Percentiles rank a stretch among this genome's conserved stretches.
These are phyloP conservation scores for Colletotrichum simmondsii DNA, from an alignment of 2,329 filamentous ascomycete species.

Conservation along the genomic window DNA sequence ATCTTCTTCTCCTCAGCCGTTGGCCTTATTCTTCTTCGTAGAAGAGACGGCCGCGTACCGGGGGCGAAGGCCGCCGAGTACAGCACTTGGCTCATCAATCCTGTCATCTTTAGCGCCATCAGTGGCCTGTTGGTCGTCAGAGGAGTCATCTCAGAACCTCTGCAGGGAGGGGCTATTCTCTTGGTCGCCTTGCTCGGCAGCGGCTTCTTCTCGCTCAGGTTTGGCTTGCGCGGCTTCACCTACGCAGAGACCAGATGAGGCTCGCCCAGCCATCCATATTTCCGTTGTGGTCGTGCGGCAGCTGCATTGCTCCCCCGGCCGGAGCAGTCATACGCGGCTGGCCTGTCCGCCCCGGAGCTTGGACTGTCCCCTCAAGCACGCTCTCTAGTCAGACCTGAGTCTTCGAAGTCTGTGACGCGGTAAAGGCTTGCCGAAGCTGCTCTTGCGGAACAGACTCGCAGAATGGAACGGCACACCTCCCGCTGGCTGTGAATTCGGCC, in stretches of 20 bases:
- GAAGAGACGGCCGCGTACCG: slow-evolving; percentile 31
- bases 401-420: background rate
- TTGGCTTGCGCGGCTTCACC: slow-evolving; percentile 37
- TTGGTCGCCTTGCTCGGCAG: slow-evolving; percentile 41
- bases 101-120: slow-evolving; percentile 40
- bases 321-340: background rate
- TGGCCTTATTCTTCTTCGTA: slow-evolving; percentile 40
- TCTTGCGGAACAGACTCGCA: background rate
- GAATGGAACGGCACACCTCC: background rate
- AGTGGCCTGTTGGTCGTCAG: slow-evolving; percentile 41
- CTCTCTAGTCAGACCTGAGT: background rate
- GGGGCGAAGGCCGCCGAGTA: slow-evolving; percentile 33
- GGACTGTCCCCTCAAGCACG: background rate
- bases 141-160: slow-evolving; percentile 41
- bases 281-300: background rate
- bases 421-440: background rate
- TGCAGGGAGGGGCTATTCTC: slow-evolving; percentile 42
- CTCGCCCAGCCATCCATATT: background rate
- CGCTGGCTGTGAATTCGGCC: background rate
- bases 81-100: slow-evolving; percentile 40
- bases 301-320: background rate
- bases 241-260: slow-evolving; percentile 13
- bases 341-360: background rate
- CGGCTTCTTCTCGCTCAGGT: slow-evolving; percentile 38
- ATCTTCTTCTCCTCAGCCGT: slow-evolving; percentile 40